Conservation (phyloP, 805 yeast species). For the Starmerella geochares region DNA sequence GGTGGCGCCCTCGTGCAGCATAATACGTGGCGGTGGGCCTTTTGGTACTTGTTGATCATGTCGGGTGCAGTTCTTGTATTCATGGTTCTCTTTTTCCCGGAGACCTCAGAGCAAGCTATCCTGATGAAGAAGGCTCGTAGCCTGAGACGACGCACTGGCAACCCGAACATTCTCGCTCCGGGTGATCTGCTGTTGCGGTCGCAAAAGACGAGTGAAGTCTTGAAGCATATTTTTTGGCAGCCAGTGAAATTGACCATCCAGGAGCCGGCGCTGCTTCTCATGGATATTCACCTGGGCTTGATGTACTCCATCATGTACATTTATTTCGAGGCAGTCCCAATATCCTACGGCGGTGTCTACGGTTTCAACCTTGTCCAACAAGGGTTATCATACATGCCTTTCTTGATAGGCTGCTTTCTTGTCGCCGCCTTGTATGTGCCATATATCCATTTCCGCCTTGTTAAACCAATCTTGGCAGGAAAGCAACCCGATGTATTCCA, state of each 20-base stretch:
- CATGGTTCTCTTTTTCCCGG: conserved; percentile 39
- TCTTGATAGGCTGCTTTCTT: conserved; percentile 38
- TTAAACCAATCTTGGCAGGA: conserved; percentile 5
- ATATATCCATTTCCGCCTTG: conserved; percentile 7
- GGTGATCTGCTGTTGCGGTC: conserved; percentile 17
- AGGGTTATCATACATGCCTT: conserved; percentile 42
- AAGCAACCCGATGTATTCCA: conserved; percentile 1
- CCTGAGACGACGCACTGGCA: conserved; percentile 37
- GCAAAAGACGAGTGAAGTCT: conserved; percentile 3
- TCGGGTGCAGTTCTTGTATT: conserved; percentile 34
- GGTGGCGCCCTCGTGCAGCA: conserved; percentile 41
- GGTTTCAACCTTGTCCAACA: conserved; percentile 40
- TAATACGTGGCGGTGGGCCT: conserved; percentile 46
- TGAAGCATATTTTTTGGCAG: conserved; percentile 23
- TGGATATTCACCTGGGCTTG: conserved; percentile 43
- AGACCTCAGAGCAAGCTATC: conserved; percentile 40
- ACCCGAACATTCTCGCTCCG: conserved; percentile 10
- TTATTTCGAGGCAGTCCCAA: conserved; percentile 55
- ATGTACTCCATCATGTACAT: conserved; percentile 45
- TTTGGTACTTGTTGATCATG: conserved; percentile 40
- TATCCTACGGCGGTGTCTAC: conserved; percentile 39
- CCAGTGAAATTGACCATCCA: conserved; percentile 40
- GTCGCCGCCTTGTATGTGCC: conserved; percentile 28
- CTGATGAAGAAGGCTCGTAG: conserved; percentile 40
- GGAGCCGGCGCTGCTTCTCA: conserved; percentile 48